phyloP scores from a whole-genome alignment of 2,329 filamentous ascomycete species.

The Monosporascus sp. region DNA sequence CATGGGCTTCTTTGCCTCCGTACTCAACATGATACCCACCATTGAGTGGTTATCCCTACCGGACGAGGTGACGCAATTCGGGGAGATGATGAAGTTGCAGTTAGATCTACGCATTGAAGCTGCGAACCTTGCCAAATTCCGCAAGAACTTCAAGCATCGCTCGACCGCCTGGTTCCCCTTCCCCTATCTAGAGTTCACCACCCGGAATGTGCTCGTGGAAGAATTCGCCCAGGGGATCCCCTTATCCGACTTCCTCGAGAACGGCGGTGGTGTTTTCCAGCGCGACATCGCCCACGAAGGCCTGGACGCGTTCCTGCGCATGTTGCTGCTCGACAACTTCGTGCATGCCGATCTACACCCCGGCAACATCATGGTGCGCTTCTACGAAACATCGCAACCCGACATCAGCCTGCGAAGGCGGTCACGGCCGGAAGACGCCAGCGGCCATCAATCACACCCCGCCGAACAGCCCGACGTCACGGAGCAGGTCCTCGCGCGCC shows the following conservation, averaged over 20 bases:
- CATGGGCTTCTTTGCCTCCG: conserved; percentile 83
- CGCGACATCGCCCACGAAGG: conserved; percentile 93
- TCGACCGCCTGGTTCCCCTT: conserved; percentile 96
- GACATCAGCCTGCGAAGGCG: conserved; percentile 49
- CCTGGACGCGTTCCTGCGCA: conserved; percentile 89
- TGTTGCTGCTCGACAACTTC: conserved; percentile 97
- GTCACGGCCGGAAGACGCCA: conserved; percentile 2
- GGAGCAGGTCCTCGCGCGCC: conserved; percentile 74
- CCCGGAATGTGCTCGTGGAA: conserved; percentile 85
- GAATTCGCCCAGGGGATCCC: conserved; percentile 96
- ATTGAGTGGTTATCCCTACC: conserved; percentile 97
- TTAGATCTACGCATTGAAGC: conserved; percentile 92
- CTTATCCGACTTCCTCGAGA: conserved; percentile 81
- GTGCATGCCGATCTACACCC: conserved; percentile 94
- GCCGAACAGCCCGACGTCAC: conserved; percentile 62
- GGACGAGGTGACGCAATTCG: conserved; percentile 89
- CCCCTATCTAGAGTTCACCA: conserved; percentile 88
- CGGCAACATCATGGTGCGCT: conserved; percentile 98
- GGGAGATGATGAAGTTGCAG: conserved; percentile 98
- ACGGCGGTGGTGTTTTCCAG: conserved; percentile 88
- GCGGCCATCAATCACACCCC: conserved; percentile 12
- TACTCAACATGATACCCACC: conserved; percentile 82
- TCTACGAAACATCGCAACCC: conserved; percentile 77
- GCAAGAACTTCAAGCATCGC: conserved; percentile 82
- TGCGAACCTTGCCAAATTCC: conserved; percentile 82